phyloP scores from a whole-genome alignment of 306 rosid species.

The Canavalia ensiformis region DNA sequence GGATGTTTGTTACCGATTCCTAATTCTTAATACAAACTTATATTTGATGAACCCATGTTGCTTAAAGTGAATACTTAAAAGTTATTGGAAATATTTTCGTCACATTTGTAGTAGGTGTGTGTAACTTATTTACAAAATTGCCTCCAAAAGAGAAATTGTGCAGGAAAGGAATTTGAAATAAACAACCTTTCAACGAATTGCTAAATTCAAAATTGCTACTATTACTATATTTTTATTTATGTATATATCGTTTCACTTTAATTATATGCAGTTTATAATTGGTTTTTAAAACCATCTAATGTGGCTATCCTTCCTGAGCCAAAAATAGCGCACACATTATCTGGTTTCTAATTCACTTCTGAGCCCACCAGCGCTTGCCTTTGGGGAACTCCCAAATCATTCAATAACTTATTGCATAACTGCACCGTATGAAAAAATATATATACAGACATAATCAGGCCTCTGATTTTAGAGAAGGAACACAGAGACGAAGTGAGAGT shows the following conservation, averaged over 20 bases:
- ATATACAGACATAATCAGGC: conserved; percentile 13
- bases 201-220: conserved; percentile 31
- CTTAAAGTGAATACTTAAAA: too few relatives aligned
- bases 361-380: conserved; percentile 53
- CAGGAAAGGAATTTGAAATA: too few relatives aligned
- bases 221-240: background rate
- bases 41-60: too few relatives aligned
- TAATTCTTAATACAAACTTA: too few relatives aligned
- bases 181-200: background rate
- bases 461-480: background rate
- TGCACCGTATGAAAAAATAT: conserved; percentile 50
- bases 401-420: conserved; percentile 82
- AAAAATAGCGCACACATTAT: background rate
- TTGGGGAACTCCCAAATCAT: conserved; percentile 72
- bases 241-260: background rate
- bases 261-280: conserved; percentile 15
- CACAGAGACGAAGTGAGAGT: background rate
- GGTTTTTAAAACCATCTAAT: conserved; percentile 23
- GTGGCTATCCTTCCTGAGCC: background rate
- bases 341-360: conserved; percentile 42
- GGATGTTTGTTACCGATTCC: too few relatives aligned
- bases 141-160: too few relatives aligned
- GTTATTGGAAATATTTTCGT: too few relatives aligned
- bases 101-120: too few relatives aligned
- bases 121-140: too few relatives aligned